Evolutionary conservation across 2,329 filamentous ascomycete genomes (phyloP).

Genomic region (Hirsutella rhossiliensis): DNA sequence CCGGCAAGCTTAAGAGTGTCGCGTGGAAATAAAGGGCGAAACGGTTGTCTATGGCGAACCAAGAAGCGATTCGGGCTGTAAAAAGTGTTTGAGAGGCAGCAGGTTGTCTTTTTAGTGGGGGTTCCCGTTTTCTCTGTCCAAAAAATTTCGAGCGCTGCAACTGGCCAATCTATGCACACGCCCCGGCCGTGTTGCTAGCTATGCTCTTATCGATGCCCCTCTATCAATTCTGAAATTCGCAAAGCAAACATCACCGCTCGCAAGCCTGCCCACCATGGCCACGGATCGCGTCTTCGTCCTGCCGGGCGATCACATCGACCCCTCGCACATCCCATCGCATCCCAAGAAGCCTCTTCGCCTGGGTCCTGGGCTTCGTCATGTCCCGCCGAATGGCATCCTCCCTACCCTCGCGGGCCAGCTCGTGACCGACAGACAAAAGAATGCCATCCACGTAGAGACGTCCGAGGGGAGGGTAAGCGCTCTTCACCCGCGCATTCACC

Average conservation of each 20-base stretch:
- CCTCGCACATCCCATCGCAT: constrained; percentile 53
- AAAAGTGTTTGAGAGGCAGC: background rate
- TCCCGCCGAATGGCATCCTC: constrained; percentile 62
- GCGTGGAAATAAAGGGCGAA: background rate
- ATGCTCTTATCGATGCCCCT: background rate
- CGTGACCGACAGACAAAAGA: constrained; percentile 57
- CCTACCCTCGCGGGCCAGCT: constrained; percentile 57
- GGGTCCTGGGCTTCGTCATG: constrained; percentile 72
- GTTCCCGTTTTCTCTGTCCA: constrained; percentile 5
- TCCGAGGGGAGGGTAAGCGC: constrained; percentile 52
- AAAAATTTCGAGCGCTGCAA: constrained; percentile 9
- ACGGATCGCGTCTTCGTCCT: constrained; percentile 55
- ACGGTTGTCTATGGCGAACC: background rate
- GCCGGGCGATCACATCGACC: constrained; percentile 66
- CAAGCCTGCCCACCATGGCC: constrained; percentile 32
- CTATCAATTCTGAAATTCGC: background rate
- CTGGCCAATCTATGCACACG: background rate
- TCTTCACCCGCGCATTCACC: constrained; percentile 7
- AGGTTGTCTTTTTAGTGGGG: constrained; percentile 2
- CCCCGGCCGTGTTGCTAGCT: constrained; percentile 1
- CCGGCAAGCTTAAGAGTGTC: background rate
- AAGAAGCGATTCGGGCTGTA: background rate
- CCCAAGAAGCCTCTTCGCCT: constrained; percentile 63
- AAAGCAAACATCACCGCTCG: background rate
- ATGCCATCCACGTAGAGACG: constrained; percentile 66